Percentiles rank a stretch among this genome's conserved stretches.
Conservation (phyloP, 1,139 yeast genomes). For the Suhomyces chickasaworum region DNA sequence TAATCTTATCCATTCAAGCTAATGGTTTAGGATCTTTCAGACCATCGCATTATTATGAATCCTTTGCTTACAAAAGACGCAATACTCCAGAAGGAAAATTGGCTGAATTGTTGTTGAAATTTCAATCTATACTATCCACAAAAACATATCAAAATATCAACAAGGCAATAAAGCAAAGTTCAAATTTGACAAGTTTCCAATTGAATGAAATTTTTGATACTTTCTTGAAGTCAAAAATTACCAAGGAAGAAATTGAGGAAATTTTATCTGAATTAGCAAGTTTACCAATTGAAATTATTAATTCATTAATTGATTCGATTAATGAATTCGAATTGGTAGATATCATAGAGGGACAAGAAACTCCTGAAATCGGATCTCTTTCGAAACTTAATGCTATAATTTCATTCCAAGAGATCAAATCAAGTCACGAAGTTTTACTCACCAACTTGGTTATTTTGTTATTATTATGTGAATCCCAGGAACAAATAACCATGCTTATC, state of each 20-base stretch:
- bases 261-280: slow-evolving; percentile 26
- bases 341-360: slow-evolving; percentile 2
- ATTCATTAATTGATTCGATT: slow-evolving; percentile 26
- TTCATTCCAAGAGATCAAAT: slow-evolving; percentile 31
- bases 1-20: slow-evolving; percentile 29
- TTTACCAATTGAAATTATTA: slow-evolving; percentile 30
- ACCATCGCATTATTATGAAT: slow-evolving; percentile 37
- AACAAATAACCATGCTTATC: slow-evolving; percentile 28
- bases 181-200: slow-evolving; percentile 19
- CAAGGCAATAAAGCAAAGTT: slow-evolving; percentile 16
- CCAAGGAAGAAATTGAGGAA: slow-evolving; percentile 25
- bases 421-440: slow-evolving; percentile 29
- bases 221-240: slow-evolving; percentile 27
- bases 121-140: slow-evolving; percentile 29
- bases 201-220: slow-evolving; percentile 27
- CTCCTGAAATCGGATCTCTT: slow-evolving; percentile 19
- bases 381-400: slow-evolving; percentile 26
- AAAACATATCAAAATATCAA: slow-evolving; percentile 29
- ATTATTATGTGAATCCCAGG: slow-evolving; percentile 38
- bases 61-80: slow-evolving; percentile 18
- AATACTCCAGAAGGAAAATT: slow-evolving; percentile 23
- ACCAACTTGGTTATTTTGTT: slow-evolving; percentile 34
- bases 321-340: slow-evolving; percentile 15
- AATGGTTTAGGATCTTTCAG: slow-evolving; percentile 40
- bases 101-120: slow-evolving; percentile 24